phyloP scores from a whole-genome alignment of 345 rosid genomes.

The Anastatica hierochuntica region DNA sequence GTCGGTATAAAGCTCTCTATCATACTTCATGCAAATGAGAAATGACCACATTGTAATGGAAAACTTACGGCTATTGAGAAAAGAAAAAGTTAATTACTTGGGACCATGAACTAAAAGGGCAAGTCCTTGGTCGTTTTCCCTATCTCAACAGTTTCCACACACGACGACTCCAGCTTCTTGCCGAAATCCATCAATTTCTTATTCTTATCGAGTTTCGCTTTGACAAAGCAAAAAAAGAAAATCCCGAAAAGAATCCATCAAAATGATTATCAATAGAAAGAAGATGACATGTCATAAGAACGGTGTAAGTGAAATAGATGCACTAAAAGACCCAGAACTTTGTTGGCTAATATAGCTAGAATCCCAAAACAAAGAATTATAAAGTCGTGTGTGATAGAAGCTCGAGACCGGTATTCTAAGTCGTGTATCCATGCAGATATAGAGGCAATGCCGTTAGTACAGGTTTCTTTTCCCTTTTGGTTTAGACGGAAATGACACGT shows the following conservation, averaged over 20 bases:
- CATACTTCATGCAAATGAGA: background rate
- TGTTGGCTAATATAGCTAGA: background rate
- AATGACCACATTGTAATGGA: background rate
- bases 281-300: background rate
- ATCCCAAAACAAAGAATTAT: background rate
- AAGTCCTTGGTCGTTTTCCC: slow-evolving; percentile 98
- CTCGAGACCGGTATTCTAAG: slow-evolving; percentile 66
- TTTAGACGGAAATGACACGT: slow-evolving; percentile 85
- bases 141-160: slow-evolving; percentile 71
- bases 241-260: background rate
- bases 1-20: background rate
- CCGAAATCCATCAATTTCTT: slow-evolving; percentile 62
- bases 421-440: slow-evolving; percentile 97
- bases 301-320: too few species aligned
- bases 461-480: slow-evolving; percentile 94
- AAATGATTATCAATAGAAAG: background rate
- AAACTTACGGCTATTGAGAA: slow-evolving; percentile 2
- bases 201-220: slow-evolving; percentile 88
- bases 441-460: slow-evolving; percentile 94
- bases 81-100: slow-evolving; percentile 40
- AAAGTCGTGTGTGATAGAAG: background rate
- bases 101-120: slow-evolving; percentile 74
- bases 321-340: too few species aligned
- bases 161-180: slow-evolving; percentile 74
- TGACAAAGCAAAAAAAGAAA: slow-evolving; percentile 16